Base-by-base conservation (phyloP, 208 protist genomes). In the Herpetomonas tarakana region DNA sequence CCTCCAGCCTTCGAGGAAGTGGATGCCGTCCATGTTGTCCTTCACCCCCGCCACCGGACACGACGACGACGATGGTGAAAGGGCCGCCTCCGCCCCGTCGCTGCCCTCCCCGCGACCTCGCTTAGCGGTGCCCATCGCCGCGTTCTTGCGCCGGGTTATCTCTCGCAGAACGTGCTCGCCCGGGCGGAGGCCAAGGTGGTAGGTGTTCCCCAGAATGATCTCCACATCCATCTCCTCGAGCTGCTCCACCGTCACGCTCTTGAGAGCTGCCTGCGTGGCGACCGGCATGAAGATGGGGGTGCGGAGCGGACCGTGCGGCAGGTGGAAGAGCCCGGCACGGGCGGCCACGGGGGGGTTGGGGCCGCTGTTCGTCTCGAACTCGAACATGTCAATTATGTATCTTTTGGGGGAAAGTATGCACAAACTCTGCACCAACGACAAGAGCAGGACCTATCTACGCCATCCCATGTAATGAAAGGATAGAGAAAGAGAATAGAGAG, bases 221-320 rank as follows among this genome's bases (percentile, higher is more conserved):
- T 97, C 79, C 62, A 93, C 96, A 28, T 96, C 92, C 16, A 98
- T 68, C 47, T 96, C 81, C 65, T 97, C 86, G 31, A 98, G 69
- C 77, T 98, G 96, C 46, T 96, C 70, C 27, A 96, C 83, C 3
- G 94, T 98, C 9, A 99, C 61, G 1, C 96, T 97, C 68, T 99
- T 99, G 19, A 99, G 72, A 22, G 97, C 96, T 0, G 94, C 98
- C 75, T 99, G 97, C 21, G 98, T 99, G 3, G 97, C 98, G 3
- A 99, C 98, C 1, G 98, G 98, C 98, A 99, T 99, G 71, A 99
- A 99, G 57, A 99, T 94, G 11, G 97, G 97, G 4, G 97, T 98
- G 27, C 86, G 80, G 38, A 96, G 80, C 6, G 76, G 80, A 0
- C 82, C 80, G 46, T 97, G 94, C 21, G 94, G 96, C 14, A 98